Base-by-base conservation (phyloP, 1,139 yeast genomes). In the Suhomyces maxii region DNA sequence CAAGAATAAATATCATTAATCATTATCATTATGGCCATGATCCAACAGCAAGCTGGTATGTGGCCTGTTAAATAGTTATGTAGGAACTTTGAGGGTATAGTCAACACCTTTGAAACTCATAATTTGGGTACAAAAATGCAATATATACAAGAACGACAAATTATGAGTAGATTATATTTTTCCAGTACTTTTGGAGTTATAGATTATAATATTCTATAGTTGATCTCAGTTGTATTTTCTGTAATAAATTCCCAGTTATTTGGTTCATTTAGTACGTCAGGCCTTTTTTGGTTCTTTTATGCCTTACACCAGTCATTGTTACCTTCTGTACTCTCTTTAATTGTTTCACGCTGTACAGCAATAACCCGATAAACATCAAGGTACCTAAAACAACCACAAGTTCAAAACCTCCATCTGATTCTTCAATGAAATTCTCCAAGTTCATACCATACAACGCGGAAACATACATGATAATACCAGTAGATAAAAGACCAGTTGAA, bases 371-470 rank as follows among this genome's bases (percentile, higher is more conserved):
- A 40, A 73, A 58, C 4, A 66, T 45, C 1, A 70, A 42, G 9
- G 65, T 51, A 28, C 76, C 67, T 3, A 62, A 39, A 1, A 54
- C 54, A 3, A 71, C 64, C 2, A 73, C 66, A 3, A 60, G 42
- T 46, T 71, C 75, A 51, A 75, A 71, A 3, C 79, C 70, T 2
- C 69, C 71, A 26, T 66, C 66, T 2, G 56, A 42, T 46, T 68
- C 72, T 39, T 68, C 73, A 23, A 68, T 68, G 47, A 64, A 67
- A 43, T 68, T 68, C 49, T 68, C 73, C 50, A 68, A 59, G 48
- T 68, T 68, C 80, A 70, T 74, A 23, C 80, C 80, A 51, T 73
- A 75, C 34, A 73, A 55, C 0, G 79, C 75, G 2, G 77, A 71
- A 12, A 72, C 53, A 51, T 71, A 75, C 42, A 75, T 53, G 2